Base-by-base conservation (phyloP, 228 moss, liverwort and hornwort genomes). In the Sphagnum fallax region DNA sequence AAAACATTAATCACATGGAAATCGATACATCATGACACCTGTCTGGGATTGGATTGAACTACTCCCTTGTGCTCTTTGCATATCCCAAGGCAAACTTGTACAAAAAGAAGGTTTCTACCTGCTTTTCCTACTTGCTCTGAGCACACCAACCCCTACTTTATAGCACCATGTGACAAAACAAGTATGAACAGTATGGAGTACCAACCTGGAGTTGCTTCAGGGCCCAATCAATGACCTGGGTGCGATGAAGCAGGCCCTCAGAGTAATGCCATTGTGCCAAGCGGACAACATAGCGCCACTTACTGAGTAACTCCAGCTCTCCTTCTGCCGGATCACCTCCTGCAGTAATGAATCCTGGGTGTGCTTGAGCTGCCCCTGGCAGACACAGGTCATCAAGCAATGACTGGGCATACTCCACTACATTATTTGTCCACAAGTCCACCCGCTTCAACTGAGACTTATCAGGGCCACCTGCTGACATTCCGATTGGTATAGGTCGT, bases 381-480 rank as follows among this genome's bases (percentile, higher is more conserved):
- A 73, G 87, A 72, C 92, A 91, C 48, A 87, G 73, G 49, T 96
- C 91, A 53, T 96, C 96, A 60, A 96, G 88, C 69, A 98, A 75
- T 51, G 65, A 82, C 72, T 98, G 94, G 14, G 84, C 83, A 75
- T 87, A 90, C 53, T 98, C 98, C 77, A 98, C 75, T 14, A 98
- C 76, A 71, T 94, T 92, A 77, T 90, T 98, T 51, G 98, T 94
- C 98, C 98, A 98, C 67, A 84, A 78, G 73, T 98, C 98, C 75
- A 86, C 84, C 55, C 98, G 92, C 86, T 93, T 98, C 6, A 92
- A 81, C 81, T 90, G 98, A 55, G 94, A 90, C 77, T 98, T 98
- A 70, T 98, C 98, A 53, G 98, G 91, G 6, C 98, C 96, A 52
- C 96, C 96, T 51, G 96, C 90, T 70, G 94, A 92, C 82, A 92